Percentiles rank a stretch among this genome's conserved stretches.
Evolutionary conservation across 176 grass and related monocot genomes (phyloP).

Genomic region (Oryza australiensis): DNA sequence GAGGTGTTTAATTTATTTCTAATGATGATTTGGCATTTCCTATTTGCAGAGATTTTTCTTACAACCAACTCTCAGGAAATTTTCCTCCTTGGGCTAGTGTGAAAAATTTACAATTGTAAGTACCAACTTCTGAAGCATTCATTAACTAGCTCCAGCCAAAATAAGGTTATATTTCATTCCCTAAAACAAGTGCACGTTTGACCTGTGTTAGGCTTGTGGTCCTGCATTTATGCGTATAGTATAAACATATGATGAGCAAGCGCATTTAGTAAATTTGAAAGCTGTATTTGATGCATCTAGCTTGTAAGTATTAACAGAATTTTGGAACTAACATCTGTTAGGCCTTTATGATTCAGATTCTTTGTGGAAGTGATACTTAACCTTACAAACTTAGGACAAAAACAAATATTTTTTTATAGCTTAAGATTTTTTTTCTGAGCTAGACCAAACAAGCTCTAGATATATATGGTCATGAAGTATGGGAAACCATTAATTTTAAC

Average conservation of each 20-base stretch:
- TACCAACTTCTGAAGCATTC: conserved; percentile 24
- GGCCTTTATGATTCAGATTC: background rate
- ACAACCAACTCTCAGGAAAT: conserved; percentile 80
- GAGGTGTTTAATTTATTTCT: background rate
- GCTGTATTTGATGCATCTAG: background rate
- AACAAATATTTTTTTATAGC: background rate
- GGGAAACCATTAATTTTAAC: background rate
- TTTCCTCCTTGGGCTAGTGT: conserved; percentile 70
- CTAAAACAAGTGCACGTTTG: background rate
- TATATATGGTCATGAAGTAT: background rate
- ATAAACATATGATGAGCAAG: background rate
- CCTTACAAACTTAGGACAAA: background rate
- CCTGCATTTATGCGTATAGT: too few relatives aligned
- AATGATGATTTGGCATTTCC: conserved; percentile 4
- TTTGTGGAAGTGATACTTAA: background rate
- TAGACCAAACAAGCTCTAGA: background rate
- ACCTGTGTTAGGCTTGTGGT: too few relatives aligned
- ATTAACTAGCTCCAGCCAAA: background rate
- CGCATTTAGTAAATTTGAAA: background rate
- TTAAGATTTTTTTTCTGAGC: background rate
- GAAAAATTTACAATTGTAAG: conserved; percentile 68
- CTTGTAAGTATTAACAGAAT: background rate
- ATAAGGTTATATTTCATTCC: background rate
- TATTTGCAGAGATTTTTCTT: conserved; percentile 79
- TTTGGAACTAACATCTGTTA: background rate